Conservation (phyloP, 1,284 basidiomycete genomes). For the Ceratobasidium sp. region DNA sequence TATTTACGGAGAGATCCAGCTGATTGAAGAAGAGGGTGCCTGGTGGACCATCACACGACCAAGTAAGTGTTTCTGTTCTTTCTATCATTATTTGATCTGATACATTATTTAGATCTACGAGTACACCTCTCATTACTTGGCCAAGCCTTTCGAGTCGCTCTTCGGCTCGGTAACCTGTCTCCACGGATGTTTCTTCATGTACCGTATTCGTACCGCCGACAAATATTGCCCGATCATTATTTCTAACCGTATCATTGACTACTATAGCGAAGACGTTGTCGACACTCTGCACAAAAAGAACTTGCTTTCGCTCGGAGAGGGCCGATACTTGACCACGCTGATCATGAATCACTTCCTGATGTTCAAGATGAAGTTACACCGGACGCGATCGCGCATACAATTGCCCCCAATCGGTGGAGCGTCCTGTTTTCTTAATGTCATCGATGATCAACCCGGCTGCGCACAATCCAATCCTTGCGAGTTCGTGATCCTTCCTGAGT, state of each 20-base stretch:
- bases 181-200: slow-evolving; percentile 98
- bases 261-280: slow-evolving; percentile 93
- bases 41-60: slow-evolving; percentile 99
- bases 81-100: slow-evolving; percentile 3
- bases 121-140: slow-evolving; percentile 97
- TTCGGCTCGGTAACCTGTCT: slow-evolving; percentile 98
- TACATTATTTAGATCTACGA: slow-evolving; percentile 83
- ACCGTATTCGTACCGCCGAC: slow-evolving; percentile 95
- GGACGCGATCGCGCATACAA: slow-evolving; percentile 89
- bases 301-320: slow-evolving; percentile 94
- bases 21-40: slow-evolving; percentile 91
- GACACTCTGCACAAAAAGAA: slow-evolving; percentile 98
- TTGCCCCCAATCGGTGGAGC: slow-evolving; percentile 90
- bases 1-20: slow-evolving; percentile 95
- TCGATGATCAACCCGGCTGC: slow-evolving; percentile 99
- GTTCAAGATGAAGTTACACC: slow-evolving; percentile 94
- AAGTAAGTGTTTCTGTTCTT: no score
- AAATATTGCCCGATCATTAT: slow-evolving; percentile 97
- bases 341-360: slow-evolving; percentile 97
- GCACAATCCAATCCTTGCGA: slow-evolving; percentile 96
- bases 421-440: slow-evolving; percentile 94
- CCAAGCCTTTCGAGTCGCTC: slow-evolving; percentile 96
- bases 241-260: slow-evolving; percentile 95
- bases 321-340: slow-evolving; percentile 96
- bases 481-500: slow-evolving; percentile 88